Conservation (phyloP, 148 eudicot genomes). For the Rheum nobile region DNA sequence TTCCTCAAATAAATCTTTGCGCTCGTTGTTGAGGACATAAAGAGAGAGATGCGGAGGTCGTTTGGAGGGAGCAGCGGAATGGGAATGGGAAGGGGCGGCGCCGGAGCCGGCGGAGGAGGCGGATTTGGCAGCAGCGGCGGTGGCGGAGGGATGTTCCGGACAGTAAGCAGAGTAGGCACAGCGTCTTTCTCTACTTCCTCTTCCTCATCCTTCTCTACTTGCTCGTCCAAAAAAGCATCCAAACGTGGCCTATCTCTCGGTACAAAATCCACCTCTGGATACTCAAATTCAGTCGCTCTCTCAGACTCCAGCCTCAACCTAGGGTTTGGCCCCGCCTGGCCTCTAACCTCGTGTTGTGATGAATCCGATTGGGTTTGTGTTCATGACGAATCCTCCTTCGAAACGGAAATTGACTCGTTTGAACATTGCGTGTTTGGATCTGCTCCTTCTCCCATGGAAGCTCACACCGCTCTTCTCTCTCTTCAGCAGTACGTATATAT, state of each 20-base stretch:
- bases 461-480: slow-evolving; percentile 3
- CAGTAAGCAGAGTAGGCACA: background rate
- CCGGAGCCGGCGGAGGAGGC: background rate
- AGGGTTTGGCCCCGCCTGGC: background rate
- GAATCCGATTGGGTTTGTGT: slow-evolving; percentile 2
- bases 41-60: slow-evolving; percentile 1
- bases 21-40: background rate
- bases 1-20: background rate
- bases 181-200: background rate
- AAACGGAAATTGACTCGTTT: background rate
- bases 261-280: background rate
- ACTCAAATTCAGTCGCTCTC: background rate
- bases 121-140: background rate
- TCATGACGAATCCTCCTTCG: background rate
- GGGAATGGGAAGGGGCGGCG: background rate
- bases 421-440: slow-evolving; percentile 7
- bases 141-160: slow-evolving; percentile 8
- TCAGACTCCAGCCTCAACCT: background rate
- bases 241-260: background rate
- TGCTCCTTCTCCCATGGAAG: slow-evolving; percentile 5
- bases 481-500: slow-evolving; percentile 1
- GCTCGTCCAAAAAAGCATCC: background rate
- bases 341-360: background rate
- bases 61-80: background rate
- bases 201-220: background rate